Conservation (phyloP, 768 basidiomycete genomes). For the Hortiboletus campestris region DNA sequence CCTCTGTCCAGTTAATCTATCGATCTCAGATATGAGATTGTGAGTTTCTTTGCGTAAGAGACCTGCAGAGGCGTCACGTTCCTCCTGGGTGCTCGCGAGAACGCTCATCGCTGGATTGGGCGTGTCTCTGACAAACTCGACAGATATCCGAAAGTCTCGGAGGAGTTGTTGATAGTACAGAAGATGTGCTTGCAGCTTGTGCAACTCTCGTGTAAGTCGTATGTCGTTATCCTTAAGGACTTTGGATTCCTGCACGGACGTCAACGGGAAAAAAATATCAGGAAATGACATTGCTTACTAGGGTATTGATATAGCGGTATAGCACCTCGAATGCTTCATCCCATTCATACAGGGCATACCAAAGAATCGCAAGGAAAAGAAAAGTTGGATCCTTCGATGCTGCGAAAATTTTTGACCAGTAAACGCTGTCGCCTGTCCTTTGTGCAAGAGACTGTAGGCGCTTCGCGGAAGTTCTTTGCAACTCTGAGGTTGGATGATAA, state of each 20-base stretch:
- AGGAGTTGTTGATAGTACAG: slow-evolving; percentile 55
- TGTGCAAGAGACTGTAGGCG: slow-evolving; percentile 29
- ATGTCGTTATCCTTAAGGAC: slow-evolving; percentile 43
- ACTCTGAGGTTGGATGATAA: slow-evolving; percentile 29
- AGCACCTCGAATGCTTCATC: slow-evolving; percentile 56
- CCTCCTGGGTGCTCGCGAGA: slow-evolving; percentile 5
- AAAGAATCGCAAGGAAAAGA: slow-evolving; percentile 49
- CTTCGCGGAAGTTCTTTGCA: slow-evolving; percentile 28
- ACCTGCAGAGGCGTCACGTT: slow-evolving; percentile 23
- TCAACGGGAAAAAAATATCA: neutral
- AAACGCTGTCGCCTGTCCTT: slow-evolving; percentile 34
- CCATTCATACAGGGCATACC: slow-evolving; percentile 63
- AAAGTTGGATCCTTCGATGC: slow-evolving; percentile 51
- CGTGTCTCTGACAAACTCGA: slow-evolving; percentile 46
- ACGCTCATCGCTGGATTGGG: slow-evolving; percentile 48
- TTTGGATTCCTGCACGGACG: slow-evolving; percentile 39
- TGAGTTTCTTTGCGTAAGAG: slow-evolving; percentile 49
- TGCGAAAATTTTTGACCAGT: slow-evolving; percentile 31
- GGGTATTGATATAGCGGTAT: slow-evolving; percentile 46
- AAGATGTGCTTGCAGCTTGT: slow-evolving; percentile 57
- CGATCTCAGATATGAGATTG: slow-evolving; percentile 49
- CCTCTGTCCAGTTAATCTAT: slow-evolving; percentile 39
- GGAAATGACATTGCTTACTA: slow-evolving; percentile 36
- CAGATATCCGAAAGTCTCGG: slow-evolving; percentile 49
- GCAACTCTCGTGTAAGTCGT: slow-evolving; percentile 51